Evolutionary conservation across 768 basidiomycete species (phyloP).

Genomic region (Serendipita sp.): DNA sequence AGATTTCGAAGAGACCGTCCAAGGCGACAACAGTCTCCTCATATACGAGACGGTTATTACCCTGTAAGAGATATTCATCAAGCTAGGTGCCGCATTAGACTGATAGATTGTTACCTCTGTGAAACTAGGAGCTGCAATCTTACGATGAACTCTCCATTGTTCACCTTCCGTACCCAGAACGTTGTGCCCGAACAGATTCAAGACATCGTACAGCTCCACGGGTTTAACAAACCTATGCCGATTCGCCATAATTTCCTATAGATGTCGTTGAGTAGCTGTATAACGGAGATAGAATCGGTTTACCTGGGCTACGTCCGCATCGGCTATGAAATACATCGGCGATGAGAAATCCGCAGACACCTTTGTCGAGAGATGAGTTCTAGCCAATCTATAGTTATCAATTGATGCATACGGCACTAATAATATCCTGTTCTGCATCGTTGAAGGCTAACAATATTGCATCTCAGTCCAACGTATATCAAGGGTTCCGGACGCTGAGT

Average conservation of each 20-base stretch:
- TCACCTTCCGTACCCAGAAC: constrained; percentile 8
- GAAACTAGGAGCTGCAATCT: constrained; percentile 11
- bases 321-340: background rate
- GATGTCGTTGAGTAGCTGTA: background rate
- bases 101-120: constrained; percentile 7
- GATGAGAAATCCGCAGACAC: background rate
- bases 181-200: constrained; percentile 4
- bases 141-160: constrained; percentile 10
- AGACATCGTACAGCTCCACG: background rate
- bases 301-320: background rate
- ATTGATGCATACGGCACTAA: background rate
- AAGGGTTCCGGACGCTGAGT: too few species aligned
- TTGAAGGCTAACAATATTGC: background rate
- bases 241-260: background rate
- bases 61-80: background rate
- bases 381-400: background rate
- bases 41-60: constrained; percentile 10
- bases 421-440: background rate
- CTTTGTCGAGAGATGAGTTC: background rate
- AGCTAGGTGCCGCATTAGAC: background rate
- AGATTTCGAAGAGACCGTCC: constrained; percentile 9
- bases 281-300: background rate
- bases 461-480: too few species aligned
- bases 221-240: background rate
- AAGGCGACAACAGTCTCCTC: constrained; percentile 6